These are phyloP conservation scores for Talaromyces sp. DNA, from an alignment of 2,329 filamentous ascomycete genomes.

Conservation along the genomic window DNA sequence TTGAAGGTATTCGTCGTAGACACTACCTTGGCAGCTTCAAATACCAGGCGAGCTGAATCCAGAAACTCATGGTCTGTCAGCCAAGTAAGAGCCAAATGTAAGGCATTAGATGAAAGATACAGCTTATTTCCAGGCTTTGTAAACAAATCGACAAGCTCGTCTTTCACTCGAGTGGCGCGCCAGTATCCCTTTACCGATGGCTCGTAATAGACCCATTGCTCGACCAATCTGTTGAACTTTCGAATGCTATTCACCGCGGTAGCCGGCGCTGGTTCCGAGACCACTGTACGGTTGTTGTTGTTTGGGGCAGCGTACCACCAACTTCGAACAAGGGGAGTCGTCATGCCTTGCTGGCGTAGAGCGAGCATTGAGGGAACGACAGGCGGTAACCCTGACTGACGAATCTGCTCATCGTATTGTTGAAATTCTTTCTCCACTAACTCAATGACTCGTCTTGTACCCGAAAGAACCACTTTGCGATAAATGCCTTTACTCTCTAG, in stretches of 20 bases:
- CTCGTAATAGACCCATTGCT: slow-evolving; percentile 30
- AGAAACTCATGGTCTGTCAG: slow-evolving; percentile 35
- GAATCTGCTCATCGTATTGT: slow-evolving; percentile 21
- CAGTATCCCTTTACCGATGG: not conserved
- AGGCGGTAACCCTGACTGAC: slow-evolving; percentile 18
- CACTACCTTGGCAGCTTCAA: slow-evolving; percentile 35
- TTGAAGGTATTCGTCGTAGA: slow-evolving; percentile 44
- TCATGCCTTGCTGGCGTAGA: slow-evolving; percentile 23
- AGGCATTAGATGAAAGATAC: slow-evolving; percentile 40
- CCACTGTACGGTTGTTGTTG: not conserved
- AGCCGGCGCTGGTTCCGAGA: not conserved
- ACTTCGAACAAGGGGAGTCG: slow-evolving; percentile 30
- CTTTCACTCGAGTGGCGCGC: not conserved
- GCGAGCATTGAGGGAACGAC: slow-evolving; percentile 29
- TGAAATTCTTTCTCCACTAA: slow-evolving; percentile 30
- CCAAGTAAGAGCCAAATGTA: slow-evolving; percentile 40
- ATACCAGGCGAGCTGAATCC: slow-evolving; percentile 31
- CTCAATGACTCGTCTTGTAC: slow-evolving; percentile 33
- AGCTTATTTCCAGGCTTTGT: slow-evolving; percentile 27
- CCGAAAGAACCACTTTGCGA: slow-evolving; percentile 36
- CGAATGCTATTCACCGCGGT: slow-evolving; percentile 28
- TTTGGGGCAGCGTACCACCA: slow-evolving; percentile 25
- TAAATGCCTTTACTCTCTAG: slow-evolving; percentile 29
- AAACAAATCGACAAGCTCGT: slow-evolving; percentile 28
- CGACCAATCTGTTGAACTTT: slow-evolving; percentile 40